Evolutionary conservation across 768 basidiomycete species (phyloP), one percentile per base, ranked within the genome.

Genomic region (Auricularia auricula-judae): DNA sequence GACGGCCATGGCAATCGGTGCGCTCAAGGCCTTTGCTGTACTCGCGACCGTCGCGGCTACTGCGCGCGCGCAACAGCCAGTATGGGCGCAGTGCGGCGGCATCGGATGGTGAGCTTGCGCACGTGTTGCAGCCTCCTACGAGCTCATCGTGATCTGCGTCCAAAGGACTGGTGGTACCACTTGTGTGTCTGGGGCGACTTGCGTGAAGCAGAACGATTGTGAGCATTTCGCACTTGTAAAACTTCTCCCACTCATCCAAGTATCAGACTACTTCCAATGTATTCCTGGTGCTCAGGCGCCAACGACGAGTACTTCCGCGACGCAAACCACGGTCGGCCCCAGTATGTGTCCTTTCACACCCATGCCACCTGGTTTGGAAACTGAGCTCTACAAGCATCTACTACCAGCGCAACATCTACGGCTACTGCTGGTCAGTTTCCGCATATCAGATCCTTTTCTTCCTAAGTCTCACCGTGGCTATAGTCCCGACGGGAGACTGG

Each of bases 1-100:
- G 39, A 42, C 18, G 18, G 47, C 47, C 2, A 51, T 51, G 8
- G 21, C 47, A 5, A 18, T 51, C 47, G 47, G 47, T 18, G 47
- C 47, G 47, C 47, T 51, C 47, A 51, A 51, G 47, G 47, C 47
- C 4, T 7, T 61, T 18, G 54, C 54, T 3, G 33, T 39, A n/a
- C 18, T 61, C 34, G 59, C 29, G 36, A 29, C 59, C 10, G 16
- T 61, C 36, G 34, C 36, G 14, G 34, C 59, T 10, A 5, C 29
- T 23, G 59, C 36, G 14, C 33, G 23, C 36, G 33, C 79, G 23
- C 80, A 81, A 63, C 76, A 78, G 65, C 69, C 74, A 2, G 66
- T 78, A 12, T 80, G 79, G 66, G 72, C 67, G n/a, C 81, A 82
- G 68, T 82, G 82, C 64, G 82, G 81, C 51, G 81, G 82, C 29